Percentiles rank a stretch among this genome's conserved stretches.
Conservation (phyloP, 2,329 filamentous ascomycete genomes). For the Aureobasidium melanogenum region DNA sequence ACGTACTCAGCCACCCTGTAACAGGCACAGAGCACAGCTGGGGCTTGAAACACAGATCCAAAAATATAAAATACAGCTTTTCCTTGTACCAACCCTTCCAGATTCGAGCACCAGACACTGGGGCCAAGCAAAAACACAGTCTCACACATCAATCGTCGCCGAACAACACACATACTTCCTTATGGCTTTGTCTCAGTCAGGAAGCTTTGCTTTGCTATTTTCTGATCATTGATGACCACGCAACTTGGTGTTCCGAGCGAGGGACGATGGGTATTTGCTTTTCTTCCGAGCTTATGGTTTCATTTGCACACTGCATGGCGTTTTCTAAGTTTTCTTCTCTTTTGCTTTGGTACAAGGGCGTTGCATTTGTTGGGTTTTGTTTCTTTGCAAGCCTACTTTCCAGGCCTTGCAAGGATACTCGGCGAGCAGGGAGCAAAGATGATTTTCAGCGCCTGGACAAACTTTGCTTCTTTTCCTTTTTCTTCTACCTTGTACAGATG, state of each 20-base stretch:
- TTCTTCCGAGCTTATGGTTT: background rate
- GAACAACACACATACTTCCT: background rate
- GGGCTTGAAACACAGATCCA: background rate
- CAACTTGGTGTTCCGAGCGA: background rate
- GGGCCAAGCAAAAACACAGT: background rate
- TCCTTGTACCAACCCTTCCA: background rate
- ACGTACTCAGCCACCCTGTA: background rate
- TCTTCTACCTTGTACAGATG: background rate
- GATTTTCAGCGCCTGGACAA: background rate
- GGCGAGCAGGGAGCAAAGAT: background rate
- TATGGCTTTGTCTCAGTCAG: background rate
- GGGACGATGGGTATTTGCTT: background rate
- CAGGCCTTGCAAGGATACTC: background rate
- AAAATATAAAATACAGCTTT: slow-evolving; percentile 3
- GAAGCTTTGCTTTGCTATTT: background rate
- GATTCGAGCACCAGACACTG: background rate
- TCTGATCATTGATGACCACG: background rate
- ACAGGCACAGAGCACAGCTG: background rate
- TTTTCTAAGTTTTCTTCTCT: background rate
- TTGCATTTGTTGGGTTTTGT: background rate
- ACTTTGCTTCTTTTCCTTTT: background rate
- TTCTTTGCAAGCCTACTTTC: background rate
- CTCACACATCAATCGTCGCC: background rate
- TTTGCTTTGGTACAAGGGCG: background rate
- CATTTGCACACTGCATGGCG: background rate